Percentiles rank a stretch among this genome's conserved stretches.
Conservation (phyloP, 257 asterid species). For the Scutellaria barbata region DNA sequence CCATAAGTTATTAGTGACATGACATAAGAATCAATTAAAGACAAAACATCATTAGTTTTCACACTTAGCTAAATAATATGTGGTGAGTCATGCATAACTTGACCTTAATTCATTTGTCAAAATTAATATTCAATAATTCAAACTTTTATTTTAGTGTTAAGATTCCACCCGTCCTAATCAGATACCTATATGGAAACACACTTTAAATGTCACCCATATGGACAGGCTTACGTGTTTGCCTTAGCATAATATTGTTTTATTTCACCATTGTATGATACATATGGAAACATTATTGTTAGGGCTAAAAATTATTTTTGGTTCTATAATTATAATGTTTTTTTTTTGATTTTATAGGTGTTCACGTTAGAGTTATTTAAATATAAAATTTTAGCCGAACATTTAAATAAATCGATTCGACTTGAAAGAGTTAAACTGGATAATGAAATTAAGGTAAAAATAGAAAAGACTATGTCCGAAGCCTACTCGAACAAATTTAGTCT, state of each 20-base stretch:
- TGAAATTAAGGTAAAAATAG: too few species aligned
- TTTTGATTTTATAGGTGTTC: too few species aligned
- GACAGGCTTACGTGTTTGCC: conserved; percentile 23
- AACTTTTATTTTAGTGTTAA: neutral
- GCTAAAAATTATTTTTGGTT: too few species aligned
- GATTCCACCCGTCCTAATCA: conserved; percentile 25
- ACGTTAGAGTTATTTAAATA: too few species aligned
- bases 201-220: neutral
- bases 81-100: conserved; percentile 2
- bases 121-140: neutral
- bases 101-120: neutral
- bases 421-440: too few species aligned
- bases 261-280: neutral
- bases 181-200: conserved; percentile 6
- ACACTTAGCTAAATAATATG: neutral
- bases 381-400: too few species aligned
- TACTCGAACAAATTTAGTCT: too few species aligned
- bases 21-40: conserved; percentile 15
- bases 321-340: too few species aligned
- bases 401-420: too few species aligned
- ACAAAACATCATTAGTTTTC: neutral
- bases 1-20: neutral
- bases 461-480: too few species aligned
- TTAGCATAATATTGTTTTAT: neutral
- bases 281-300: too few species aligned